Conservation (phyloP, 768 basidiomycete species). For the Termitomyces sp. region DNA sequence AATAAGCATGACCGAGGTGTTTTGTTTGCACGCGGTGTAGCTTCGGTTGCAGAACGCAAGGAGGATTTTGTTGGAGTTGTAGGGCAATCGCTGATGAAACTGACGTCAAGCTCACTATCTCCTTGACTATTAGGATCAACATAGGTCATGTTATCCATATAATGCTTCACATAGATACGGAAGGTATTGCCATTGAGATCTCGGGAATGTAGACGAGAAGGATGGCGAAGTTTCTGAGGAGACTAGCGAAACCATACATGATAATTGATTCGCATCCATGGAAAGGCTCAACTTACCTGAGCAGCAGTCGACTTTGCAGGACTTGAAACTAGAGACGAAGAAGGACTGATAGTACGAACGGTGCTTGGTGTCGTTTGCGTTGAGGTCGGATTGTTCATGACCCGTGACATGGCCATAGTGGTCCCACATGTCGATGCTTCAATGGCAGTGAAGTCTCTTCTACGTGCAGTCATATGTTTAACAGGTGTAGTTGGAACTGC, state of each 20-base stretch:
- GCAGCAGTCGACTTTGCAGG: slow-evolving; percentile 19
- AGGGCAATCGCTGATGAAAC: not conserved
- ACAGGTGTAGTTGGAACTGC: not conserved
- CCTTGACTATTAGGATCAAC: slow-evolving; percentile 2
- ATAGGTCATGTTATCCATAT: slow-evolving; percentile 56
- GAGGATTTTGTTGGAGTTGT: slow-evolving; percentile 8
- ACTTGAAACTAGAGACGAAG: slow-evolving; percentile 19
- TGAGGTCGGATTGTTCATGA: slow-evolving; percentile 15
- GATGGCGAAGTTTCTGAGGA: slow-evolving; percentile 60
- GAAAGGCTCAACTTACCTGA: slow-evolving; percentile 1
- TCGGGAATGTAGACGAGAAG: slow-evolving; percentile 57
- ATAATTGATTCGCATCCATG: not conserved
- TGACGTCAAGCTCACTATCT: slow-evolving; percentile 6
- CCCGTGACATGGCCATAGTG: not conserved
- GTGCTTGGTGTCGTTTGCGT: slow-evolving; percentile 12
- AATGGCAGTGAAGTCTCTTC: not conserved
- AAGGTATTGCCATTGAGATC: slow-evolving; percentile 72
- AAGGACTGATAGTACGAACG: slow-evolving; percentile 6
- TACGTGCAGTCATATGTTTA: slow-evolving; percentile 2
- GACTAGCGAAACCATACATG: slow-evolving; percentile 14
- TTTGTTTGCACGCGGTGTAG: slow-evolving; percentile 19
- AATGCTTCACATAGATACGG: slow-evolving; percentile 73
- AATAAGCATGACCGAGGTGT: slow-evolving; percentile 23
- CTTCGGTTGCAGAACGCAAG: slow-evolving; percentile 2
- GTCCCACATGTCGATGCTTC: not conserved